Evolutionary conservation across 164 flowering plant species (phyloP).

Genomic region (Amborella trichopoda): DNA sequence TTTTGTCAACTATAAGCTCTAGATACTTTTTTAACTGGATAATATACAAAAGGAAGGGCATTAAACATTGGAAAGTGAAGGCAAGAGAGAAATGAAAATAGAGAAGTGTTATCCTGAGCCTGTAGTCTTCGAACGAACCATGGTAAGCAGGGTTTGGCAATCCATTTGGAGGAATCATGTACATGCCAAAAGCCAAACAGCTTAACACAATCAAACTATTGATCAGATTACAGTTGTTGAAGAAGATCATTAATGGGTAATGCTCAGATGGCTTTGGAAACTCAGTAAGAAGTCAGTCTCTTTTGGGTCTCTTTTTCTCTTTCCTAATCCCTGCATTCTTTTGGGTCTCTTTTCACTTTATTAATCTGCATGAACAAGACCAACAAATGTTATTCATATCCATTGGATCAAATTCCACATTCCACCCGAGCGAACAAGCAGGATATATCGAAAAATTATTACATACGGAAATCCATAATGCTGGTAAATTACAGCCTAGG

Average conservation of each 20-base stretch:
- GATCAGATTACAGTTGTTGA: conserved; percentile 21
- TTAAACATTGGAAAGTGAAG: conserved; percentile 14
- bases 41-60: conserved; percentile 31
- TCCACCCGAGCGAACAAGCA: conserved; percentile 12
- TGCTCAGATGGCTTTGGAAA: conserved; percentile 30
- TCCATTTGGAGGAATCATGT: conserved; percentile 20
- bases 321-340: conserved; percentile 46
- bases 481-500: no score
- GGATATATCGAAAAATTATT: conserved; percentile 5
- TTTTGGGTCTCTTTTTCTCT: conserved; percentile 37
- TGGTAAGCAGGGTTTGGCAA: conserved; percentile 20
- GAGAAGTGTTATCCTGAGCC: conserved; percentile 8
- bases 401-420: conserved; percentile 15
- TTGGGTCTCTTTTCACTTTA: conserved; percentile 43
- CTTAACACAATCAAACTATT: conserved; percentile 17
- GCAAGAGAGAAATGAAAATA: conserved; percentile 5
- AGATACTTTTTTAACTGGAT: conserved; percentile 76
- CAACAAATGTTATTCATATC: conserved; percentile 32
- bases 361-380: conserved; percentile 63
- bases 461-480: conserved; percentile 3
- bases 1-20: conserved; percentile 72
- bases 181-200: conserved; percentile 26
- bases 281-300: conserved; percentile 29
- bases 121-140: conserved; percentile 28
- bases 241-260: conserved; percentile 21